Conservation (phyloP, 2,329 filamentous ascomycete species). For the Xylariomycetidae sp. region DNA sequence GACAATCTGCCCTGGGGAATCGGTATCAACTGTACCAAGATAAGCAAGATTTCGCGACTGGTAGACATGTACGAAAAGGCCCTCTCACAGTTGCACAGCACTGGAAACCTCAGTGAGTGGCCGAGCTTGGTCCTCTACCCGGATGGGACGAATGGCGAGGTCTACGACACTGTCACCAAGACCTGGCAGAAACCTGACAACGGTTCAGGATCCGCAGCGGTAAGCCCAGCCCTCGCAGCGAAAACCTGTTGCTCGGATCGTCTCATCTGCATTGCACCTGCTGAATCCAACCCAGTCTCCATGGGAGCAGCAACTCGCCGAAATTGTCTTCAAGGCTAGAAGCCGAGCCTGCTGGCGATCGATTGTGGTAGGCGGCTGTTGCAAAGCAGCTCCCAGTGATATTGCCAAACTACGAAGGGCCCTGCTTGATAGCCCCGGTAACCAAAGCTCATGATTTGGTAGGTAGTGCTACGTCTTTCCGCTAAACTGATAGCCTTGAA, state of each 20-base stretch:
- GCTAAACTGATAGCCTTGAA: too few species aligned
- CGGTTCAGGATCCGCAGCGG: conserved; percentile 17
- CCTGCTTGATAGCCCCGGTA: too few species aligned
- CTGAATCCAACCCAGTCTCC: conserved; percentile 20
- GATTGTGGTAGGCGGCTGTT: conserved; percentile 49
- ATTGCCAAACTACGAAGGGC: conserved; percentile 38
- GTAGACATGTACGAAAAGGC: conserved; percentile 49
- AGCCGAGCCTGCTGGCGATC: conserved; percentile 34
- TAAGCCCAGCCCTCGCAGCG: too few species aligned
- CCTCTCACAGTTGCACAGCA: conserved; percentile 31
- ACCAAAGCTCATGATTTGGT: too few species aligned
- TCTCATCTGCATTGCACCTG: not conserved
- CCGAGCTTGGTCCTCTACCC: conserved; percentile 60
- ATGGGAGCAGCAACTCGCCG: conserved; percentile 41
- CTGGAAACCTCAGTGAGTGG: conserved; percentile 30
- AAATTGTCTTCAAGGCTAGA: conserved; percentile 32
- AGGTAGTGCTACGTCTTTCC: too few species aligned
- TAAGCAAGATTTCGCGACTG: conserved; percentile 52
- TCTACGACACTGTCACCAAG: conserved; percentile 59
- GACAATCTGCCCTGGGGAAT: conserved; percentile 49
- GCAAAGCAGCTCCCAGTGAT: conserved; percentile 40
- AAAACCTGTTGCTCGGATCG: too few species aligned
- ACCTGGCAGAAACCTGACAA: conserved; percentile 49
- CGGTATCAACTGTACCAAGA: conserved; percentile 64
- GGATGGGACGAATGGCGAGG: conserved; percentile 62